phyloP scores from a whole-genome alignment of 768 basidiomycete genomes.

The Lentinula sp. region DNA sequence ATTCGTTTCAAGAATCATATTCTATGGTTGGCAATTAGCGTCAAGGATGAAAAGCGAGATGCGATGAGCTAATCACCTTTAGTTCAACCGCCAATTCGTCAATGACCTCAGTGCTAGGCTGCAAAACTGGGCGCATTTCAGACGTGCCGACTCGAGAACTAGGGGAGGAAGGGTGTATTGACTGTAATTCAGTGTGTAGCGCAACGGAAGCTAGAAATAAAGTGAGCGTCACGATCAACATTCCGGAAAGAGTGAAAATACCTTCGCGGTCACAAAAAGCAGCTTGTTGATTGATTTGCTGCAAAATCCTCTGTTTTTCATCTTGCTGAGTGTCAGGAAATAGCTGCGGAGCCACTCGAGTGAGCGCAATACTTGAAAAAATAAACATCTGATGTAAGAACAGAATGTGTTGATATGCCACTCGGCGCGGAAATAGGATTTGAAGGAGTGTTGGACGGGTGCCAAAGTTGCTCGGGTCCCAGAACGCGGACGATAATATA shows the following conservation, averaged over 20 bases:
- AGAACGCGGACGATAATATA: constrained; percentile 11
- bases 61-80: constrained; percentile 8
- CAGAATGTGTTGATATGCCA: constrained; percentile 70
- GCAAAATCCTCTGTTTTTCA: constrained; percentile 33
- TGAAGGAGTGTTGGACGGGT: constrained; percentile 25
- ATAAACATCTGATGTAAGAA: constrained; percentile 76
- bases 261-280: constrained; percentile 51
- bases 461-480: constrained; percentile 11
- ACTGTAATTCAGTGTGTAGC: constrained; percentile 48
- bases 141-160: constrained; percentile 30
- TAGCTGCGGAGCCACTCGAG: constrained; percentile 63
- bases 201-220: constrained; percentile 40
- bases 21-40: constrained; percentile 21
- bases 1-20: constrained; percentile 57
- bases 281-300: constrained; percentile 34
- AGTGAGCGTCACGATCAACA: background rate
- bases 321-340: constrained; percentile 36
- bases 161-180: constrained; percentile 34
- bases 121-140: constrained; percentile 27
- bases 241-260: constrained; percentile 14
- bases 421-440: constrained; percentile 52
- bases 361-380: constrained; percentile 67
- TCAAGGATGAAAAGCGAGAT: too few relatives aligned
- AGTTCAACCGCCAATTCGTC: constrained; percentile 47
- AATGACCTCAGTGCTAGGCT: constrained; percentile 28